Evolutionary conservation across 805 yeast species (phyloP).

Genomic region (Candida adriatica): DNA sequence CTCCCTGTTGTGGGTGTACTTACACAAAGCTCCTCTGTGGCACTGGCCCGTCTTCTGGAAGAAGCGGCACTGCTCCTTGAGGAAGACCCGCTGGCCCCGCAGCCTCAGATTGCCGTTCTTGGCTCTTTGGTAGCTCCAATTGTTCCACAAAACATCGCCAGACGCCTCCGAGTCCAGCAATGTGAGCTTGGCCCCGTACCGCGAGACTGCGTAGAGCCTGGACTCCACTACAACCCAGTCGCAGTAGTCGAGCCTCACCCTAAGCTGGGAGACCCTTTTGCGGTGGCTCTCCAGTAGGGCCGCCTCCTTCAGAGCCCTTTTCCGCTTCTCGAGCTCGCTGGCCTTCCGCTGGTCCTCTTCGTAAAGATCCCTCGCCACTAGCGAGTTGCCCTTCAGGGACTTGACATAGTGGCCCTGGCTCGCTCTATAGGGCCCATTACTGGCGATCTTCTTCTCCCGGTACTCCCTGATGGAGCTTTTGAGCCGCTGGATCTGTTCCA

Average conservation of each 20-base stretch:
- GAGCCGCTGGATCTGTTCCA: constrained; percentile 17
- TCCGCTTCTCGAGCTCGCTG: constrained; percentile 18
- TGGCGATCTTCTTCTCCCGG: constrained; percentile 2
- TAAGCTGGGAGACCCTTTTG: constrained; percentile 23
- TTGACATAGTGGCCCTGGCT: no score
- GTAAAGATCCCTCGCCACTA: constrained; percentile 31
- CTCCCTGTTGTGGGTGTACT: constrained; percentile 42
- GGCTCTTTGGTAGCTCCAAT: constrained; percentile 21
- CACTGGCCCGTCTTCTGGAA: constrained; percentile 33
- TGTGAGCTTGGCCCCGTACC: constrained; percentile 34
- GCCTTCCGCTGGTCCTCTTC: constrained; percentile 14
- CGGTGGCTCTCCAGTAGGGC: no score
- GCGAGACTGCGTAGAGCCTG: constrained; percentile 35
- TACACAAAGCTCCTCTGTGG: constrained; percentile 43
- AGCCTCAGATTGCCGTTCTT: constrained; percentile 25
- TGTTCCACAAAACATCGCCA: constrained; percentile 27
- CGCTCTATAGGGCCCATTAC: no score
- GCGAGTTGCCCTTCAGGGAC: constrained; percentile 31
- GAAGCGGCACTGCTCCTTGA: constrained; percentile 23
- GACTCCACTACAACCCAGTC: constrained; percentile 40
- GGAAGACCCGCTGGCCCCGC: constrained; percentile 13
- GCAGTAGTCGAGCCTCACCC: constrained; percentile 33
- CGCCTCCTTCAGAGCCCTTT: constrained; percentile 8
- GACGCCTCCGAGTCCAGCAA: constrained; percentile 28
- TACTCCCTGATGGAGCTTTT: constrained; percentile 17